Evolutionary conservation across 257 asterid species (phyloP).

Genomic region (Gardenia jasminoides): DNA sequence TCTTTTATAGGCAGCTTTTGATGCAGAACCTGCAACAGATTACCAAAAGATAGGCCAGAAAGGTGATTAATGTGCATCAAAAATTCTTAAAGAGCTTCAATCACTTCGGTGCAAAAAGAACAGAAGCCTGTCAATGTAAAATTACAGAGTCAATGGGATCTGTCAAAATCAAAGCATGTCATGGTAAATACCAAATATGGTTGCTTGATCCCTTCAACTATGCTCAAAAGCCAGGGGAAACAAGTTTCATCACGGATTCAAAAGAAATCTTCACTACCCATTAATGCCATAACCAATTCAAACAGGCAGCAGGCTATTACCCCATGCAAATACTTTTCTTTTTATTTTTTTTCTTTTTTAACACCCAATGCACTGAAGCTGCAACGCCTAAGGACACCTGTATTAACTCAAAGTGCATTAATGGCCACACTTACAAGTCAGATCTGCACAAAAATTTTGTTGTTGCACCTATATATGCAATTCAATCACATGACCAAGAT

Average conservation of each 20-base stretch:
- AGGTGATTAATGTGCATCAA: not conserved
- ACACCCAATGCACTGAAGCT: not conserved
- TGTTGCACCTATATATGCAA: not conserved
- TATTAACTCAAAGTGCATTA: not conserved
- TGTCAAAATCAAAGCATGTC: not conserved
- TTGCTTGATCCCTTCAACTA: not conserved
- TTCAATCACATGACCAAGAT: not conserved
- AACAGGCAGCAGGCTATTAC: not conserved
- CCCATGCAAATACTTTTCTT: not conserved
- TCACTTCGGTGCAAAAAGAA: not conserved
- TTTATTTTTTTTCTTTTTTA: not conserved
- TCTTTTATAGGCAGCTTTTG: constrained; percentile 85
- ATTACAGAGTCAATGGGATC: not conserved
- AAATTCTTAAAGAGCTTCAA: not conserved
- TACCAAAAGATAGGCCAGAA: constrained; percentile 17
- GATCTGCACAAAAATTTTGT: not conserved
- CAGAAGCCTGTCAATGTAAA: not conserved
- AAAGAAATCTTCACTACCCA: not conserved
- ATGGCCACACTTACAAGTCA: not conserved
- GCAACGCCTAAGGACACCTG: not conserved
- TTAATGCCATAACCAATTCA: not conserved
- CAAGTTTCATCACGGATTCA: not conserved
- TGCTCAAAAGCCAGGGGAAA: not conserved
- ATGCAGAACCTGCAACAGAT: constrained; percentile 47
- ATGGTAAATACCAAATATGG: not conserved